Evolutionary conservation across 371 early-diverging fungal species (phyloP).

Genomic region (Chytridium lagenaria): DNA sequence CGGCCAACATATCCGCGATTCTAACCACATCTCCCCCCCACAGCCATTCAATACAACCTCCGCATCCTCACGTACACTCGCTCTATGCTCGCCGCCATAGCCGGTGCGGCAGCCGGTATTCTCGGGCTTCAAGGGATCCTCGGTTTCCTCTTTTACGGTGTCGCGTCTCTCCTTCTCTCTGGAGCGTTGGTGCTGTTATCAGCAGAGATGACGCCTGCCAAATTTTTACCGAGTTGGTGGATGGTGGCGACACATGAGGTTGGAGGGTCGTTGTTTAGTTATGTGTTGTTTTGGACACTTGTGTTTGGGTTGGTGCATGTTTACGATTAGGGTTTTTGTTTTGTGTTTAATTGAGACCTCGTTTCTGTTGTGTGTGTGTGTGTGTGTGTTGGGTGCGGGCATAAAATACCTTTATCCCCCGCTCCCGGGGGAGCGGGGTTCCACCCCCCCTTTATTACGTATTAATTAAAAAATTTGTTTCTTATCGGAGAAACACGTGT

Average conservation of each 20-base stretch:
- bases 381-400: too few relatives aligned
- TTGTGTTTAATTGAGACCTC: background rate
- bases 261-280: conserved; percentile 71
- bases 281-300: conserved; percentile 85
- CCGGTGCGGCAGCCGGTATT: conserved; percentile 82
- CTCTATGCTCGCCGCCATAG: conserved; percentile 74
- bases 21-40: too few relatives aligned
- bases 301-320: conserved; percentile 82
- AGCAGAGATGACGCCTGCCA: conserved; percentile 27
- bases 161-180: conserved; percentile 67
- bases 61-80: conserved; percentile 75
- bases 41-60: conserved; percentile 62
- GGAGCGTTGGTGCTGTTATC: conserved; percentile 36
- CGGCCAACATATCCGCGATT: too few relatives aligned
- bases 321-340: conserved; percentile 55
- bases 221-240: conserved; percentile 60
- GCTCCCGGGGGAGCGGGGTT: too few relatives aligned
- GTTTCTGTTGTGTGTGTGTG: background rate
- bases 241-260: conserved; percentile 72
- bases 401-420: too few relatives aligned
- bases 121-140: conserved; percentile 62
- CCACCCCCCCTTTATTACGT: too few relatives aligned
- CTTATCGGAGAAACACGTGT: too few relatives aligned
- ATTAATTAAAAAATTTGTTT: too few relatives aligned
- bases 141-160: conserved; percentile 79